These are phyloP conservation scores for Gynostemma pentaphyllum DNA, from an alignment of 306 rosid genomes.

Conservation along the genomic window DNA sequence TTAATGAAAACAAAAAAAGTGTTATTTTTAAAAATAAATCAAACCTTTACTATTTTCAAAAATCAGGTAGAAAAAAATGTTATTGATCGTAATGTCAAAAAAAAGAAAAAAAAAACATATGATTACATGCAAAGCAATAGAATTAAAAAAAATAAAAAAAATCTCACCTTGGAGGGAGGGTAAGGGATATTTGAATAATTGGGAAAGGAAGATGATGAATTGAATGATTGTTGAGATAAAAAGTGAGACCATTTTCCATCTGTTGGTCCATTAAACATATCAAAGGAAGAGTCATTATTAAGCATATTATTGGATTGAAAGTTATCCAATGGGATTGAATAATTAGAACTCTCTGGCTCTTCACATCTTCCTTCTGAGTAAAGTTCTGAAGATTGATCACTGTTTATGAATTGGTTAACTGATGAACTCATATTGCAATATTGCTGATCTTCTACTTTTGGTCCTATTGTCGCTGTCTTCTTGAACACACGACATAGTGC, in stretches of 20 bases:
- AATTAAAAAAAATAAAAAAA: neutral
- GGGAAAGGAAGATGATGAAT: constrained; percentile 28
- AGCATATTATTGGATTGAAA: constrained; percentile 16
- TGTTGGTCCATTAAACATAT: constrained; percentile 16
- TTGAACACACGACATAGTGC: constrained; percentile 81
- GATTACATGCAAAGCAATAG: neutral
- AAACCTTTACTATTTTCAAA: too few species aligned
- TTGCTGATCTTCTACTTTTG: constrained; percentile 45
- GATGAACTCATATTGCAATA: constrained; percentile 23
- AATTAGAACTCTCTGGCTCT: constrained; percentile 47
- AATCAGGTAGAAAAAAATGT: too few species aligned
- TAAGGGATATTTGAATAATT: constrained; percentile 38
- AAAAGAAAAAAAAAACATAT: neutral
- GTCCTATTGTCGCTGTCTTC: constrained; percentile 40
- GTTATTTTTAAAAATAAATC: too few species aligned
- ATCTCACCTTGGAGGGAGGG: constrained; percentile 69
- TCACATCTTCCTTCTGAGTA: constrained; percentile 67
- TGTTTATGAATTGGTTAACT: constrained; percentile 35
- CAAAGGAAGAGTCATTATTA: constrained; percentile 12
- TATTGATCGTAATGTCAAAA: too few species aligned
- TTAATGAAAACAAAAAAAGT: too few species aligned
- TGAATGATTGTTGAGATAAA: constrained; percentile 34
- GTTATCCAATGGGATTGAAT: constrained; percentile 25
- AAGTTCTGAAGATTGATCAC: constrained; percentile 53
- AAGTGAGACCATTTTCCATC: constrained; percentile 46